Percentiles rank a stretch among this genome's conserved stretches.
These are phyloP conservation scores for Pilasporangium apinafurcum DNA, from an alignment of 352 stramenopile genomes.

Conservation along the genomic window DNA sequence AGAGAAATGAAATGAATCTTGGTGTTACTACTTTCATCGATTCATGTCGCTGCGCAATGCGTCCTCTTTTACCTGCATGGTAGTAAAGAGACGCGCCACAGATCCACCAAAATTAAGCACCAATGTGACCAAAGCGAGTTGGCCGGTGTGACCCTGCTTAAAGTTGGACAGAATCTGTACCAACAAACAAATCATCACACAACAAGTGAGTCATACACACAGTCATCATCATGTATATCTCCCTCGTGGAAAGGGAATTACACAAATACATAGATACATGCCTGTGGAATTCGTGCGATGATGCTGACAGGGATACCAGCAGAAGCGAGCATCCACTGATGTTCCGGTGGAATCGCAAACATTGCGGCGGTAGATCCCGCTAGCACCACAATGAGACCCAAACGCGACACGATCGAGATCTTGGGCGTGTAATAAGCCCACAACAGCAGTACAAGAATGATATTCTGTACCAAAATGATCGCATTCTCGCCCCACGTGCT, in stretches of 20 bases:
- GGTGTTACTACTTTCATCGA: neutral
- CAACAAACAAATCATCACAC: conserved; percentile 2
- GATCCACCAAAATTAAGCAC: conserved; percentile 80
- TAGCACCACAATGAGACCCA: conserved; percentile 45
- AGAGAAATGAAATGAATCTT: neutral
- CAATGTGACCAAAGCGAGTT: conserved; percentile 82
- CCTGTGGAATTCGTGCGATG: conserved; percentile 73
- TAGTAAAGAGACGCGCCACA: conserved; percentile 82
- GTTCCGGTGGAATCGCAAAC: conserved; percentile 60
- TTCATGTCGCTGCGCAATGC: neutral
- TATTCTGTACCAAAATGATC: conserved; percentile 82
- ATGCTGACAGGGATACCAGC: conserved; percentile 75
- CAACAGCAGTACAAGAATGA: conserved; percentile 75
- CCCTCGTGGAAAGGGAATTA: too few relatives aligned
- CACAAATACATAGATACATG: conserved; percentile 12
- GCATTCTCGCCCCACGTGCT: conserved; percentile 85
- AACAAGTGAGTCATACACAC: neutral
- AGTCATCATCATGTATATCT: neutral
- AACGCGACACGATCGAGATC: conserved; percentile 41
- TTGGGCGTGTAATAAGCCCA: conserved; percentile 63
- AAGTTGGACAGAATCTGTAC: conserved; percentile 81
- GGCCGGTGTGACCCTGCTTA: conserved; percentile 86
- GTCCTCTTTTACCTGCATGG: conserved; percentile 39
- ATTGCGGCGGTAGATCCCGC: conserved; percentile 37
- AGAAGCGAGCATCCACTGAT: conserved; percentile 70